Evolutionary conservation across 176 grass and related monocot genomes (phyloP).

Genomic region (Cenchrus americanus): DNA sequence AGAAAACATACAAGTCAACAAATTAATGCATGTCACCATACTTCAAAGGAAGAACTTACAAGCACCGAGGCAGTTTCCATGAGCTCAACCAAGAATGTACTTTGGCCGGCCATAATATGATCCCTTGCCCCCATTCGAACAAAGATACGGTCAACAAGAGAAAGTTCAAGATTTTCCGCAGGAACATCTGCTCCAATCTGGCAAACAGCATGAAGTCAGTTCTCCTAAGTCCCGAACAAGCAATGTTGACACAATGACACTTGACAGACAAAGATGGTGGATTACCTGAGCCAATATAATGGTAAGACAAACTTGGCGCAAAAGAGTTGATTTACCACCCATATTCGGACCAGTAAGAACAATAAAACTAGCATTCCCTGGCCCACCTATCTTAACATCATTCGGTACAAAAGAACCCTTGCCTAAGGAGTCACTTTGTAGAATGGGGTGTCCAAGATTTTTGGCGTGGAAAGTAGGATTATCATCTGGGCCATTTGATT

Average conservation of each 20-base stretch:
- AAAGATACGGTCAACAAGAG: constrained; percentile 90
- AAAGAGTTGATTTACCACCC: constrained; percentile 98
- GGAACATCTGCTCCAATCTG: constrained; percentile 98
- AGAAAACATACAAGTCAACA: constrained; percentile 24
- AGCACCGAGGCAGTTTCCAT: constrained; percentile 88
- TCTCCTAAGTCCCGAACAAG: constrained; percentile 10
- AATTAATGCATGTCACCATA: background rate
- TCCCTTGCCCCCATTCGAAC: constrained; percentile 98
- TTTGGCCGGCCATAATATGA: constrained; percentile 92
- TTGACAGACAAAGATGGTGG: constrained; percentile 12
- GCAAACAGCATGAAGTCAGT: constrained; percentile 38
- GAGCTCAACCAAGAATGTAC: constrained; percentile 94
- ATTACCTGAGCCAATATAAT: constrained; percentile 85
- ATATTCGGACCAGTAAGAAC: constrained; percentile 97
- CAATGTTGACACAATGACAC: background rate
- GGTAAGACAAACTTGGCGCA: constrained; percentile 94
- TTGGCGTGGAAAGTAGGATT: constrained; percentile 72
- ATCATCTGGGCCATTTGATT: constrained; percentile 49
- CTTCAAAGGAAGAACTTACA: constrained; percentile 57
- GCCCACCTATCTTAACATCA: constrained; percentile 76
- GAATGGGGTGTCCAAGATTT: constrained; percentile 89
- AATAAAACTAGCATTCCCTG: constrained; percentile 68
- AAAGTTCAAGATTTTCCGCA: constrained; percentile 81
- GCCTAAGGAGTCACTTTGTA: constrained; percentile 73
- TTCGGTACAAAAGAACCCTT: constrained; percentile 92